phyloP scores from a whole-genome alignment of 176 grass and related monocot genomes.

The Panicum miliaceum region DNA sequence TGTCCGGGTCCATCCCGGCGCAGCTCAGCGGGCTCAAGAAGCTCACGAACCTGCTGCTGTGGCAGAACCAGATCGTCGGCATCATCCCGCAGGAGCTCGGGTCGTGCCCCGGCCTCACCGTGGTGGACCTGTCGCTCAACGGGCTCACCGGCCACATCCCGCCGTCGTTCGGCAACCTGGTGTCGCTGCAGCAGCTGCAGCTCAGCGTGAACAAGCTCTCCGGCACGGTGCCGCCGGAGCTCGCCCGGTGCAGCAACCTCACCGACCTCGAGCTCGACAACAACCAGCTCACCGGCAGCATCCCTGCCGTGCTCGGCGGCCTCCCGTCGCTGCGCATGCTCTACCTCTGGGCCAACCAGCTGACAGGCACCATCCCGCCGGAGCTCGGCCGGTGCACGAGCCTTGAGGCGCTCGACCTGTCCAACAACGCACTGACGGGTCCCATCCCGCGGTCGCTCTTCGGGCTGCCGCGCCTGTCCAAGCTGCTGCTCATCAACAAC shows the following conservation, averaged over 20 bases:
- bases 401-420: conserved; percentile 73
- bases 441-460: conserved; percentile 53
- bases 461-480: conserved; percentile 52
- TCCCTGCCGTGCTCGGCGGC: conserved; percentile 50
- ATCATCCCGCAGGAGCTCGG: conserved; percentile 74
- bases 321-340: conserved; percentile 63
- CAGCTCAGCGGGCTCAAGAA: conserved; percentile 61
- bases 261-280: conserved; percentile 83
- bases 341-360: conserved; percentile 77
- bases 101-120: conserved; percentile 53
- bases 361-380: conserved; percentile 63
- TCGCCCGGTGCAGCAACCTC: conserved; percentile 67
- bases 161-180: conserved; percentile 54
- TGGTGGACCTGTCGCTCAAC: conserved; percentile 71
- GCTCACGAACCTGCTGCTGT: conserved; percentile 72
- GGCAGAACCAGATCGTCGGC: conserved; percentile 82
- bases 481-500: conserved; percentile 71
- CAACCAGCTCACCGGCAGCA: conserved; percentile 76
- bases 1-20: conserved; percentile 76
- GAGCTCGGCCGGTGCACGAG: conserved; percentile 68
- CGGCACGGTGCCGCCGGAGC: conserved; percentile 65
- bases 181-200: conserved; percentile 67
- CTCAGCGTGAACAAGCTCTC: conserved; percentile 80
- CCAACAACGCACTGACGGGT: conserved; percentile 63
- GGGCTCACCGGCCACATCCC: conserved; percentile 79